Evolutionary conservation across 2,329 filamentous ascomycete species (phyloP).

Genomic region (Dactylellina cionopaga): DNA sequence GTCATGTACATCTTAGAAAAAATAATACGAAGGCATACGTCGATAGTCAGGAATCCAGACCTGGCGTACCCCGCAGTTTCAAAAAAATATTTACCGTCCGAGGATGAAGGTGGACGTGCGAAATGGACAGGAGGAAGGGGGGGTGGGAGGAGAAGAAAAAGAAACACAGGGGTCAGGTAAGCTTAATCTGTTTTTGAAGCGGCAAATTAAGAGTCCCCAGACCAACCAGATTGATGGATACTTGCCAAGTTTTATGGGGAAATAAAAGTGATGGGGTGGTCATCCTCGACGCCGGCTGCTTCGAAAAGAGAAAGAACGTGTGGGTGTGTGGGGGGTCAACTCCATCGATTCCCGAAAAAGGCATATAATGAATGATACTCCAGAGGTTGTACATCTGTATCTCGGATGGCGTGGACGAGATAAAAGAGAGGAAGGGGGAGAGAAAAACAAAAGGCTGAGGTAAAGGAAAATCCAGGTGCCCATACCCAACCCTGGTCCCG

Average conservation of each 20-base stretch:
- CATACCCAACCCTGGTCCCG: slow-evolving; percentile 40
- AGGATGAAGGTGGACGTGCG: too few species aligned
- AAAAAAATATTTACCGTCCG: slow-evolving; percentile 9
- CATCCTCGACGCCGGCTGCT: slow-evolving; percentile 18
- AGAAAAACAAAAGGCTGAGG: slow-evolving; percentile 23
- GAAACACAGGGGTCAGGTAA: slow-evolving; percentile 28
- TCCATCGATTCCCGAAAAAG: too few species aligned
- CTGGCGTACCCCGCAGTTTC: slow-evolving; percentile 50
- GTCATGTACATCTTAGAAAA: background rate
- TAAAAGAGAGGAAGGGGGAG: too few species aligned
- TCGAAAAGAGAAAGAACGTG: slow-evolving; percentile 12
- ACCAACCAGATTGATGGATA: slow-evolving; percentile 53
- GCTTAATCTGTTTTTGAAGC: slow-evolving; percentile 50
- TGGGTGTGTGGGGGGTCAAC: slow-evolving; percentile 28
- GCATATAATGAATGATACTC: background rate
- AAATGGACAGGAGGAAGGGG: background rate
- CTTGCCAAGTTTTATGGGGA: slow-evolving; percentile 53
- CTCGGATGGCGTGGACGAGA: slow-evolving; percentile 16
- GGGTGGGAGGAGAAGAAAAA: slow-evolving; percentile 14
- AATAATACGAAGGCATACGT: too few species aligned
- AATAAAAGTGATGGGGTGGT: slow-evolving; percentile 43
- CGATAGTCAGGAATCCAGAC: slow-evolving; percentile 7
- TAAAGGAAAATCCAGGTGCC: slow-evolving; percentile 32
- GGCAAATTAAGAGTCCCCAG: slow-evolving; percentile 50
- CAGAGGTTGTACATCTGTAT: background rate